A percentile compares a stretch with the other conserved stretches of the same genome.
phyloP scores from a whole-genome alignment of 2,329 filamentous ascomycete species.

The Fusarium scirpi region DNA sequence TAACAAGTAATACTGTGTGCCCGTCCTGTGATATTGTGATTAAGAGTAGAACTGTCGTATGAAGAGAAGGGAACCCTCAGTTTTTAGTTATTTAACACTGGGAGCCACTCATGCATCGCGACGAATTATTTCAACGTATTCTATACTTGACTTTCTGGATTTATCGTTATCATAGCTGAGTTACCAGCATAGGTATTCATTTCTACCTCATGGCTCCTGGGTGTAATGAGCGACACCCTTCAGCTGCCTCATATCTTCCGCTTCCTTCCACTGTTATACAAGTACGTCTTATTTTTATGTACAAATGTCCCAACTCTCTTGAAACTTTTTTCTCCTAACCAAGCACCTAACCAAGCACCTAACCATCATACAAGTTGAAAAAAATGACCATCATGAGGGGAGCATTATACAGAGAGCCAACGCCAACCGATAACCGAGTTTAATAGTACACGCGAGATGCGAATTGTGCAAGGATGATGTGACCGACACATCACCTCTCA shows the following conservation, averaged over 20 bases:
- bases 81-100: neutral
- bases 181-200: slow-evolving; percentile 22
- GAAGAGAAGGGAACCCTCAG: neutral
- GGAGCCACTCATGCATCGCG: neutral
- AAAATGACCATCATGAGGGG: slow-evolving; percentile 57
- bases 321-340: slow-evolving; percentile 35
- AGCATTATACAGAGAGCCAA: slow-evolving; percentile 59
- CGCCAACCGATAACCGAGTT: slow-evolving; percentile 49
- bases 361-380: slow-evolving; percentile 36
- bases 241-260: slow-evolving; percentile 8
- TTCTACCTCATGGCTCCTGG: slow-evolving; percentile 2
- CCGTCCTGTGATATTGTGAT: neutral
- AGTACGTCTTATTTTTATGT: slow-evolving; percentile 39
- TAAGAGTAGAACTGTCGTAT: neutral
- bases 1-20: slow-evolving; percentile 26
- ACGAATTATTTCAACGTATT: neutral
- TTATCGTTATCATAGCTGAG: slow-evolving; percentile 20
- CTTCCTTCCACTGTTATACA: slow-evolving; percentile 42
- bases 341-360: slow-evolving; percentile 39
- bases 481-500: neutral
- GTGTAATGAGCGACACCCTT: slow-evolving; percentile 11
- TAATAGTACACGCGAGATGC: slow-evolving; percentile 52
- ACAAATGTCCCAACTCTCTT: slow-evolving; percentile 41
- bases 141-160: neutral
- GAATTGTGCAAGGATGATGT: slow-evolving; percentile 20